Conservation (phyloP, 108 stramenopile species). For the Seminavis robusta region DNA sequence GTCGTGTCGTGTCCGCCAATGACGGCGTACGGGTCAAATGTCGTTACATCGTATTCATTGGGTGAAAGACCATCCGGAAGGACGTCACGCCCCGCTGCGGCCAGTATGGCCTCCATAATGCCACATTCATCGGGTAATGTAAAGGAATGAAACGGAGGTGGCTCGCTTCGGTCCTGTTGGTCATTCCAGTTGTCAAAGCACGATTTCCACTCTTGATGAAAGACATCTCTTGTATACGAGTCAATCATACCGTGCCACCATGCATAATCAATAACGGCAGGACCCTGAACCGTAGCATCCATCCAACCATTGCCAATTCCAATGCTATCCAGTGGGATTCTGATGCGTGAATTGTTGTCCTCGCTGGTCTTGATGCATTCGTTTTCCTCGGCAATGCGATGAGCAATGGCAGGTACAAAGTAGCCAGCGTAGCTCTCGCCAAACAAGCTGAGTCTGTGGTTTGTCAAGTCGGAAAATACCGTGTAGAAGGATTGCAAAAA, state of each 20-base stretch:
- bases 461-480: constrained; percentile 19
- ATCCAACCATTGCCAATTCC: constrained; percentile 72
- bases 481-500: constrained; percentile 46
- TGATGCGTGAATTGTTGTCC: neutral
- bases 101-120: constrained; percentile 43
- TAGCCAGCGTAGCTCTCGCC: constrained; percentile 83
- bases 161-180: constrained; percentile 3
- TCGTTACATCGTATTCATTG: constrained; percentile 66
- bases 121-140: constrained; percentile 72
- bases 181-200: constrained; percentile 30
- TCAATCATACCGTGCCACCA: constrained; percentile 84
- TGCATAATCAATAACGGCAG: constrained; percentile 67
- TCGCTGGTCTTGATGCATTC: neutral
- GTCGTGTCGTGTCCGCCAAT: constrained; percentile 4
- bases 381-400: constrained; percentile 51
- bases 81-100: constrained; percentile 24
- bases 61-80: constrained; percentile 7
- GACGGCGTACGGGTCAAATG: constrained; percentile 47
- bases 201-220: constrained; percentile 46
- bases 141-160: constrained; percentile 58
- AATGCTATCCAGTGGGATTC: constrained; percentile 45
- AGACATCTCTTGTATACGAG: constrained; percentile 23
- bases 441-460: constrained; percentile 59
- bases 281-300: constrained; percentile 59
- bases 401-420: constrained; percentile 74